A percentile compares a stretch with the other conserved stretches of the same genome.
phyloP scores from a whole-genome alignment of 2,329 filamentous ascomycete genomes.

The Ascochyta rabiei region DNA sequence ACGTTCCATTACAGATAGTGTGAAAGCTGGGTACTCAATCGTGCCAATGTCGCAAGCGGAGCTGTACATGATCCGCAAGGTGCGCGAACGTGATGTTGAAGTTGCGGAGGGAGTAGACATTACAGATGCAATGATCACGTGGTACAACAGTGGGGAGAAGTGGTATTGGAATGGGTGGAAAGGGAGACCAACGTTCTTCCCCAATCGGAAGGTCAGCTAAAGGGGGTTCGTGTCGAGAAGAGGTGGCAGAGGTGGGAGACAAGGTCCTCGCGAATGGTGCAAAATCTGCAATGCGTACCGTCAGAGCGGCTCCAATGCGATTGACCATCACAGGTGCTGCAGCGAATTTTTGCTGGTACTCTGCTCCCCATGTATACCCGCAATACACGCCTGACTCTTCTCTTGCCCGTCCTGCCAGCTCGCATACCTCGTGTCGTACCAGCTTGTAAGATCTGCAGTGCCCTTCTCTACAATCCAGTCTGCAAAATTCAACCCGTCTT shows the following conservation, averaged over 20 bases:
- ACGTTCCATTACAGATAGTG: constrained; percentile 32
- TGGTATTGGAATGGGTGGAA: constrained; percentile 22
- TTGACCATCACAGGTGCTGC: background rate
- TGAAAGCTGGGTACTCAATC: constrained; percentile 30
- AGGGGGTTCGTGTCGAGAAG: background rate
- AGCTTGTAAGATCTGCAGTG: background rate
- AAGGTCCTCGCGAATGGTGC: background rate
- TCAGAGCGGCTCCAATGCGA: background rate
- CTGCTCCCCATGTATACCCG: constrained; percentile 3
- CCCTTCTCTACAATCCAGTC: constrained; percentile 23
- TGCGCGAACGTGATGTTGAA: constrained; percentile 27
- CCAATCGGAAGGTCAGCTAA: background rate
- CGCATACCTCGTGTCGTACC: constrained; percentile 6
- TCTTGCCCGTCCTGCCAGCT: constrained; percentile 8
- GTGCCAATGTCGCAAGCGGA: constrained; percentile 33
- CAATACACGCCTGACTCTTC: constrained; percentile 8
- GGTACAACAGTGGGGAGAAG: constrained; percentile 23
- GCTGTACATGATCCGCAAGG: constrained; percentile 31
- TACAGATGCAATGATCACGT: constrained; percentile 14
- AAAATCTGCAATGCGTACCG: background rate
- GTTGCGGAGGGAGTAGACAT: constrained; percentile 18
- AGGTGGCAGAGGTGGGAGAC: background rate
- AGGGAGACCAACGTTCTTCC: constrained; percentile 28
- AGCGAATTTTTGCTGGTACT: background rate
- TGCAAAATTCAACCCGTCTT: constrained; percentile 44